Evolutionary conservation across 2,329 filamentous ascomycete species (phyloP), one percentile per base, ranked within the genome.

Genomic region (Dactylonectria macrodidyma): DNA sequence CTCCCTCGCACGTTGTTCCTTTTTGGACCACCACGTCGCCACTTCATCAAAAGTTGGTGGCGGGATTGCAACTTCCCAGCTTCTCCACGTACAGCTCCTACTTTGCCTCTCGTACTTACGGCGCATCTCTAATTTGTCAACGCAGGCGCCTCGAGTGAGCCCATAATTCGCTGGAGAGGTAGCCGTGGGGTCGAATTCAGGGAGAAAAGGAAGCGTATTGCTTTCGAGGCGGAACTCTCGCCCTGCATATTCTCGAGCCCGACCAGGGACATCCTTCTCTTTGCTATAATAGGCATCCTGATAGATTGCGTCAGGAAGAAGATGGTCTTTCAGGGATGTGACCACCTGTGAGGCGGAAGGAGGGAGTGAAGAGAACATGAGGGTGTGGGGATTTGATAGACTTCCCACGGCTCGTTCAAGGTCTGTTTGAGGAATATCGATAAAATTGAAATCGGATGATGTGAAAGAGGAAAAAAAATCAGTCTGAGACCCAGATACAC

Each of bases 261-360:
- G 88, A 46, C 91, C 87, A 12, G 95, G 95, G 0, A 98, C 92
- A 80, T 98, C 96, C 58, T 86, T 87, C 68, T 97, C 94, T 33
- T 93, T 87, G 73, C 95, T 93, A 78, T 97, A 98, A 76, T 92
- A 95, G 0, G 95, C 91, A 77, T 95, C 91, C 79, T 95, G 93
- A 71, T 97, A 97, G 56, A 98, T 87, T 14, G 93, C 87, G 65
- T 91, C 85, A 0, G 93, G 92, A 9, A 90, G 48, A 14, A 67
- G 46, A 36, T 76, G 51, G 1, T 77, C 76, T 9, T 71, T 71
- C 57, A 80, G 61, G 1, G 75, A 71, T 5, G 67, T 38, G 10
- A 62, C 52, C 14, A 80, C 71, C 10, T 47, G 51, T 16, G 46
- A 58, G 9, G 71, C 71, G 10, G 78, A 76, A 0, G 81, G 80